Percentiles rank a stretch among this genome's conserved stretches.
phyloP scores from a whole-genome alignment of 139 green algal genomes.

The Tetradesmus lagerheimii region DNA sequence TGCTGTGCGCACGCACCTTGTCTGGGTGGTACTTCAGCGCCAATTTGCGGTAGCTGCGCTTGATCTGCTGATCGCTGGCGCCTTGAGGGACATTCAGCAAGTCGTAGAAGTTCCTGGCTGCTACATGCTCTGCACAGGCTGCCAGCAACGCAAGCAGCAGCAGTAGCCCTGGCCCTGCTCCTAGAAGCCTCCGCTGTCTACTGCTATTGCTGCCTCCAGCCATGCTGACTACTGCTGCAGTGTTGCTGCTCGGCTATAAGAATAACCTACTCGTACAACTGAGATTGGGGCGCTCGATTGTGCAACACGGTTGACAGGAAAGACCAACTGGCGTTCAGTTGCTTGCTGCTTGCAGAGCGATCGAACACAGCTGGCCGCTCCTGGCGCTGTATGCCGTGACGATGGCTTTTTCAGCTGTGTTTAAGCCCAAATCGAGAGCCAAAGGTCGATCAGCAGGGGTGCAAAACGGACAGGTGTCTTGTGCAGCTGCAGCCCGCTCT shows the following conservation, averaged over 20 bases:
- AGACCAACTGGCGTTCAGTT: constrained; percentile 1
- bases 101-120: constrained; percentile 90
- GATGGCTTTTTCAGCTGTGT: background rate
- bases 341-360: background rate
- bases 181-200: constrained; percentile 11
- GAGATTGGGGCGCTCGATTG: background rate
- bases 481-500: background rate
- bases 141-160: background rate
- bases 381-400: background rate
- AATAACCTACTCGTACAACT: background rate
- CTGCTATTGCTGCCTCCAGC: background rate
- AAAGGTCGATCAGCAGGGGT: background rate
- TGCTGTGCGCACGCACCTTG: constrained; percentile 27
- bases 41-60: constrained; percentile 96
- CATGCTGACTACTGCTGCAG: background rate
- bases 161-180: background rate
- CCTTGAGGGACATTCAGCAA: constrained; percentile 83
- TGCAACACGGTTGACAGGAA: background rate
- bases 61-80: constrained; percentile 92
- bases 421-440: background rate
- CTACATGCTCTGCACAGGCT: background rate
- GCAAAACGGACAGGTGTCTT: background rate
- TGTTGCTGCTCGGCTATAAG: background rate
- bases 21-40: constrained; percentile 96
- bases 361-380: no score